phyloP scores from a whole-genome alignment of 148 eudicot species.

The Vaccinium vitisidaea region DNA sequence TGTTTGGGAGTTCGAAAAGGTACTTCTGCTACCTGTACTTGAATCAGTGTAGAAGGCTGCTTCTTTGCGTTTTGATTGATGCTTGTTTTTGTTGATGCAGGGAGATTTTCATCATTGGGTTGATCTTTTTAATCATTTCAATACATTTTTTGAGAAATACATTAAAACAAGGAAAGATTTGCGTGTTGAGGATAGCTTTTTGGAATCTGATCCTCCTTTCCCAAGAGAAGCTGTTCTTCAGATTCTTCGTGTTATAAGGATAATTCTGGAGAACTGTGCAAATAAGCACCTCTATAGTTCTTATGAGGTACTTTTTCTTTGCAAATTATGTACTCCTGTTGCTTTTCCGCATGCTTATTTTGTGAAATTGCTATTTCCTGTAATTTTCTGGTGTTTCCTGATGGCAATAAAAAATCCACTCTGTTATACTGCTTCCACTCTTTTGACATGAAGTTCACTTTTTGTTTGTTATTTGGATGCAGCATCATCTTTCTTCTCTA shows the following conservation, averaged over 20 bases:
- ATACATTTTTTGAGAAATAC: slow-evolving; percentile 80
- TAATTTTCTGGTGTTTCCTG: neutral
- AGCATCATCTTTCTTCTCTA: slow-evolving; percentile 86
- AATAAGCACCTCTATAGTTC: slow-evolving; percentile 90
- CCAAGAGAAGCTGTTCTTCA: slow-evolving; percentile 94
- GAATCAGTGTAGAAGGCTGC: neutral
- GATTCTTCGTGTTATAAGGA: slow-evolving; percentile 77
- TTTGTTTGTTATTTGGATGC: slow-evolving; percentile 24
- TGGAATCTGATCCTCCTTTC: slow-evolving; percentile 81
- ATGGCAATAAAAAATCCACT: neutral
- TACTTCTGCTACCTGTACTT: slow-evolving; percentile 20
- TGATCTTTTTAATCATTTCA: slow-evolving; percentile 90
- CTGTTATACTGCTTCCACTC: neutral
- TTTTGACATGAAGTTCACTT: neutral
- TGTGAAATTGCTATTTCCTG: too few relatives aligned
- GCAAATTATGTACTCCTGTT: neutral
- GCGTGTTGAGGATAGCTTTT: slow-evolving; percentile 69
- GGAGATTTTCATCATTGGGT: slow-evolving; percentile 98
- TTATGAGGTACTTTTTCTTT: slow-evolving; percentile 63
- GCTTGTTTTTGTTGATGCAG: slow-evolving; percentile 43
- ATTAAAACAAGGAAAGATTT: slow-evolving; percentile 87
- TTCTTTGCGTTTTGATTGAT: slow-evolving; percentile 22
- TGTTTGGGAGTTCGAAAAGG: slow-evolving; percentile 98
- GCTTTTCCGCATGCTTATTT: neutral
- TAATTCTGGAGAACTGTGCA: slow-evolving; percentile 88